Percentiles rank a stretch among this genome's conserved stretches.
phyloP scores from a whole-genome alignment of 768 basidiomycete species.

The Trametes gibbosa region DNA sequence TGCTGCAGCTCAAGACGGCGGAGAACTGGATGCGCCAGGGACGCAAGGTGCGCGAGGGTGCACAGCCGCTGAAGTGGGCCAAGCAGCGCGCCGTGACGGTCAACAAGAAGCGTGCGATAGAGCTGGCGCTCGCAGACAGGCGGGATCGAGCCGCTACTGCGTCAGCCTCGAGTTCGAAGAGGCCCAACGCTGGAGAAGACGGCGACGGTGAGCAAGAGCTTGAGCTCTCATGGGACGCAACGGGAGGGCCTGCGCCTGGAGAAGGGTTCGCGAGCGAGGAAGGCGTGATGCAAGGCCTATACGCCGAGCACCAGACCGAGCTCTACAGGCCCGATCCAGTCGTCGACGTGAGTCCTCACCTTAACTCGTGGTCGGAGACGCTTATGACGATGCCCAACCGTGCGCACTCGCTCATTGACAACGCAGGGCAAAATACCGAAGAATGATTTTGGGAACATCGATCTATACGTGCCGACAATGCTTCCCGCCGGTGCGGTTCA shows the following conservation, averaged over 20 bases:
- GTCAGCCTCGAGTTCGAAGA: background rate
- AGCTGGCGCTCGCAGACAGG: constrained; percentile 48
- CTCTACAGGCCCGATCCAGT: constrained; percentile 77
- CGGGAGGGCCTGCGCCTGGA: background rate
- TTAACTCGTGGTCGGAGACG: background rate
- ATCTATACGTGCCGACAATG: constrained; percentile 94
- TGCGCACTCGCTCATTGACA: background rate
- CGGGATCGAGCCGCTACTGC: constrained; percentile 20
- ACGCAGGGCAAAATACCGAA: constrained; percentile 86
- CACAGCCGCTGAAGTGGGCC: constrained; percentile 86
- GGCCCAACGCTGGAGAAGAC: constrained; percentile 19
- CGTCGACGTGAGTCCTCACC: constrained; percentile 59
- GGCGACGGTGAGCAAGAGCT: constrained; percentile 24
- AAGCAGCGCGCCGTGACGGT: constrained; percentile 85
- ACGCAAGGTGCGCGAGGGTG: constrained; percentile 63
- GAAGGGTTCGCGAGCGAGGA: constrained; percentile 36
- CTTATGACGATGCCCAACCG: background rate
- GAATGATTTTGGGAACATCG: constrained; percentile 96
- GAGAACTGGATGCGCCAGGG: constrained; percentile 97
- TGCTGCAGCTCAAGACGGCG: constrained; percentile 83
- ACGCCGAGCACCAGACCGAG: constrained; percentile 82
- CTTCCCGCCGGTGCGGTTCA: constrained; percentile 84
- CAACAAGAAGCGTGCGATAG: constrained; percentile 69
- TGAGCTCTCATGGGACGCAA: background rate
- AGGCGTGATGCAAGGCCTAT: constrained; percentile 83